Percentiles rank a stretch among this genome's conserved stretches.
phyloP scores from a whole-genome alignment of 306 rosid genomes.

The Canavalia ensiformis region DNA sequence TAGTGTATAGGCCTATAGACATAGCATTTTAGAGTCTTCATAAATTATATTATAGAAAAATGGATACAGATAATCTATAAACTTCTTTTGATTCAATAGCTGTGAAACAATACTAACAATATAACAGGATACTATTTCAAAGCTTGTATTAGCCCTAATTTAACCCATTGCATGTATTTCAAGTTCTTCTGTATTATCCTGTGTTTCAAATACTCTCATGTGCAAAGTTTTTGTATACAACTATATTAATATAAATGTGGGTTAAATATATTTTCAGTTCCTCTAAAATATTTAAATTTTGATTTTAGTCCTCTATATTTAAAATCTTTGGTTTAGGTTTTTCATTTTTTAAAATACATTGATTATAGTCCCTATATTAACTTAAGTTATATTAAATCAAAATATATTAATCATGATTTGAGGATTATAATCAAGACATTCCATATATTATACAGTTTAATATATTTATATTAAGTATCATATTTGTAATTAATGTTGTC shows the following conservation, averaged over 20 bases:
- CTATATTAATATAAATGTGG: background rate
- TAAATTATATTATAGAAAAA: background rate
- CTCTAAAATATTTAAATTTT: too few relatives aligned
- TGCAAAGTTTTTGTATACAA: background rate
- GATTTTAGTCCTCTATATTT: too few relatives aligned
- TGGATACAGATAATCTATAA: background rate
- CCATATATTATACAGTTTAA: too few relatives aligned
- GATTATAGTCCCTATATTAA: too few relatives aligned
- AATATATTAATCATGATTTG: too few relatives aligned
- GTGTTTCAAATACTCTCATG: background rate
- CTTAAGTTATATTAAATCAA: too few relatives aligned
- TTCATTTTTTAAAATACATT: too few relatives aligned
- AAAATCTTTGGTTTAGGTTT: too few relatives aligned
- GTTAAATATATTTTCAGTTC: too few relatives aligned
- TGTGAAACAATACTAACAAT: background rate
- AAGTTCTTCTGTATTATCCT: background rate
- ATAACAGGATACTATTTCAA: background rate
- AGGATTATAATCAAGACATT: too few relatives aligned
- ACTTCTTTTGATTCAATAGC: background rate
- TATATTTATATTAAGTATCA: too few relatives aligned
- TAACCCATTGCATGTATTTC: background rate
- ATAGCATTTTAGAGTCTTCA: background rate
- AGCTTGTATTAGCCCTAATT: background rate
- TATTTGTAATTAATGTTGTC: too few relatives aligned
- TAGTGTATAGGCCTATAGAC: background rate